A percentile compares a stretch with the other conserved stretches of the same genome.
Evolutionary conservation across 1,284 basidiomycete species (phyloP).

Genomic region (Leccinum subspadiceum): DNA sequence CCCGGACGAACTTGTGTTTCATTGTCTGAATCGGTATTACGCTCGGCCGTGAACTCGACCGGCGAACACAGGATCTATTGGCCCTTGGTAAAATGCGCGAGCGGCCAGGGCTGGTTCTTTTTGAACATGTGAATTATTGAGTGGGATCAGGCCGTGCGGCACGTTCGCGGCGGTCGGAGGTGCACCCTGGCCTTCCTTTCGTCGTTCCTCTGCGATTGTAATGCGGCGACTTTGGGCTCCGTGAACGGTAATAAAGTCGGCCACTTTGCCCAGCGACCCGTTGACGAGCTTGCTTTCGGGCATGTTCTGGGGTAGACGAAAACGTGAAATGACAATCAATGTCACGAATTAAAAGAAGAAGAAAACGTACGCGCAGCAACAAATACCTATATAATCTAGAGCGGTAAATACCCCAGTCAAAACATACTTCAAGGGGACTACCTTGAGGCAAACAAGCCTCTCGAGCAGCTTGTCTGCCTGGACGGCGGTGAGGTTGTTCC

Average conservation of each 20-base stretch:
- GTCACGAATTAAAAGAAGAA: too few species aligned
- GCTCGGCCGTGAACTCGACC: constrained; percentile 50
- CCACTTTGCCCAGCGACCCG: constrained; percentile 81
- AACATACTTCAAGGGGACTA: constrained; percentile 29
- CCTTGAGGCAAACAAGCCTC: constrained; percentile 32
- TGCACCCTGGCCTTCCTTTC: constrained; percentile 8
- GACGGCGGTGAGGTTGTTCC: constrained; percentile 11
- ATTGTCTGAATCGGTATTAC: too few species aligned
- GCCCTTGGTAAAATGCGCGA: constrained; percentile 52
- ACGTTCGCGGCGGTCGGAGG: constrained; percentile 1
- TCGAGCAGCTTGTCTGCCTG: constrained; percentile 31
- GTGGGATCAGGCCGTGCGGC: constrained; percentile 22
- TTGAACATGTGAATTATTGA: constrained; percentile 23
- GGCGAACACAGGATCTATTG: constrained; percentile 46
- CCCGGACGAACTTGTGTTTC: too few species aligned
- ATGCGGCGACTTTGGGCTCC: constrained; percentile 46
- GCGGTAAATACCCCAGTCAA: too few species aligned
- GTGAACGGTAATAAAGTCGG: constrained; percentile 53
- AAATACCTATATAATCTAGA: constrained; percentile 23
- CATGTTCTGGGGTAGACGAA: constrained; percentile 40
- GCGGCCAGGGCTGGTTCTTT: constrained; percentile 45
- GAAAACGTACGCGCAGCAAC: constrained; percentile 59
- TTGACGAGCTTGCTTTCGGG: constrained; percentile 71
- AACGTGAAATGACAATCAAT: not conserved
- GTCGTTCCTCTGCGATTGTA: constrained; percentile 35